phyloP scores from a whole-genome alignment of 106 monocot genomes.

The Allium cepa region DNA sequence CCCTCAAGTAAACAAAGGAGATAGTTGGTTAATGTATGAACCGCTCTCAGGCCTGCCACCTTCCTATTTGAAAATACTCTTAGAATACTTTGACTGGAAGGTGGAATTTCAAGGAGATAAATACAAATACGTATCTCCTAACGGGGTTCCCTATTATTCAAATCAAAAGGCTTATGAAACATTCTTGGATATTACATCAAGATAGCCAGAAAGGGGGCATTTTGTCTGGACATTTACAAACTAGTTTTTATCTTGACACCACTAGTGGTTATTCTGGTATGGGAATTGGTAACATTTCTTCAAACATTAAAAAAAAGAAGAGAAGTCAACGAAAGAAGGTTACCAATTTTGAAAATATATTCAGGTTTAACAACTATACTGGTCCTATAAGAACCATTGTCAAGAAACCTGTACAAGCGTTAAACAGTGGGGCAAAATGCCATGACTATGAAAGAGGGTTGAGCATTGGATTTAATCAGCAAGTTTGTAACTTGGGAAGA shows the following conservation, averaged over 20 bases:
- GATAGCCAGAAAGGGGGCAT: conserved; percentile 16
- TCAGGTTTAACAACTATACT: neutral
- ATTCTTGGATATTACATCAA: conserved; percentile 43
- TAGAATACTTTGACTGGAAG: conserved; percentile 47
- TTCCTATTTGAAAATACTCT: conserved; percentile 33
- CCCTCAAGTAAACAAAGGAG: neutral
- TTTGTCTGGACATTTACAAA: conserved; percentile 1
- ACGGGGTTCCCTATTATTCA: conserved; percentile 31
- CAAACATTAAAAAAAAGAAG: neutral
- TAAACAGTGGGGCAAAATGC: neutral
- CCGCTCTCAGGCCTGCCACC: conserved; percentile 21
- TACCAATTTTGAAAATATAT: neutral
- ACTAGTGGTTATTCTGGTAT: conserved; percentile 6
- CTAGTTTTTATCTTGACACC: neutral
- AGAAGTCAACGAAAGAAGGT: conserved; percentile 3
- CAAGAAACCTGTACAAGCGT: neutral
- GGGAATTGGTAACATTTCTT: conserved; percentile 1
- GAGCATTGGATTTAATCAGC: neutral
- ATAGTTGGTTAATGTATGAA: neutral
- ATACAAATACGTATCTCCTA: conserved; percentile 34
- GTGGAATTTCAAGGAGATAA: conserved; percentile 17
- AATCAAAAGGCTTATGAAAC: conserved; percentile 42
- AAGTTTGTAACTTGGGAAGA: neutral
- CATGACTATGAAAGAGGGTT: neutral
- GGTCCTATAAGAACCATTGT: neutral